Conservation (phyloP, 352 stramenopile species). For the Phytophthora brassicae region DNA sequence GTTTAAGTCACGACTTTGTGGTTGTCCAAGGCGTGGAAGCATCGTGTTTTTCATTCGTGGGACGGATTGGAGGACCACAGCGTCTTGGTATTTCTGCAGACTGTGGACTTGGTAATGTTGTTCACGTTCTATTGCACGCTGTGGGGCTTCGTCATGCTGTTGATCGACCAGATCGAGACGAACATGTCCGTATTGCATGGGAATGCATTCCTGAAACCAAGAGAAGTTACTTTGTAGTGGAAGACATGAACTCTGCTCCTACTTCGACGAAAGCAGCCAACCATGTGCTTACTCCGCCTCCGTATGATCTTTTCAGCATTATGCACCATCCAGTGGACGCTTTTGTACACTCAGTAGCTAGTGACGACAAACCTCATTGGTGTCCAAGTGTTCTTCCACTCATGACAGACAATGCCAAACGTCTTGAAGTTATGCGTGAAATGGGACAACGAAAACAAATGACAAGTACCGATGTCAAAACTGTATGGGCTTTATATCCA, state of each 20-base stretch:
- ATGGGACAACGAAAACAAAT: constrained; percentile 82
- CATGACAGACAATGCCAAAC: constrained; percentile 51
- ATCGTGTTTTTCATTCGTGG: constrained; percentile 81
- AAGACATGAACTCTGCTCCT: constrained; percentile 36
- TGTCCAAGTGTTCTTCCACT: constrained; percentile 71
- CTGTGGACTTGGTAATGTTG: constrained; percentile 73
- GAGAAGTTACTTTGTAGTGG: constrained; percentile 67
- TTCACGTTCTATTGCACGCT: constrained; percentile 79
- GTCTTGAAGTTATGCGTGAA: constrained; percentile 50
- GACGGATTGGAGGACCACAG: constrained; percentile 68
- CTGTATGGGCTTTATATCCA: constrained; percentile 75
- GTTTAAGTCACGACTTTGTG: constrained; percentile 58
- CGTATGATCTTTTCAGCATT: constrained; percentile 87
- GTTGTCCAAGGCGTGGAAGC: constrained; percentile 51
- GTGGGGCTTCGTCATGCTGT: constrained; percentile 74
- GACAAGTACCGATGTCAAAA: constrained; percentile 71
- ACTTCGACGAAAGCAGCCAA: constrained; percentile 21
- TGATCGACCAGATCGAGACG: constrained; percentile 68
- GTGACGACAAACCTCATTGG: constrained; percentile 41
- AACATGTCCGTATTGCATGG: constrained; percentile 79
- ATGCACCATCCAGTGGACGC: constrained; percentile 78
- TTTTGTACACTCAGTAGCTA: constrained; percentile 50
- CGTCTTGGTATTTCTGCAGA: constrained; percentile 64
- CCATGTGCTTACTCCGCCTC: constrained; percentile 18
- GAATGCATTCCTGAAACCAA: constrained; percentile 72